phyloP scores from a whole-genome alignment of 1,284 basidiomycete genomes.

The Heterobasidion occidentale region DNA sequence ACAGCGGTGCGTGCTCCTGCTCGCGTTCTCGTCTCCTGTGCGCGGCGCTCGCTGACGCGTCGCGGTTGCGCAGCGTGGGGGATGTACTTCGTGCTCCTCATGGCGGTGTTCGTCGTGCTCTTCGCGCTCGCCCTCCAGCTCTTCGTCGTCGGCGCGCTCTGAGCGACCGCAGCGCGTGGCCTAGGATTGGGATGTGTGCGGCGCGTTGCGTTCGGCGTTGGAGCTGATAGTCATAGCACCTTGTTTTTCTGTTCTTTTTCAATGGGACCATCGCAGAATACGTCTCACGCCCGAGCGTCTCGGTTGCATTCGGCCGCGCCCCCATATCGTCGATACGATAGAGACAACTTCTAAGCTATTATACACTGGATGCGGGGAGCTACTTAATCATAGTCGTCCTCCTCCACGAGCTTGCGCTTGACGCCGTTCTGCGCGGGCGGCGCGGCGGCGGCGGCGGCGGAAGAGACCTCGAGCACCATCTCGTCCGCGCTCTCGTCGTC shows the following conservation, averaged over 20 bases:
- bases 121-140: constrained; percentile 27
- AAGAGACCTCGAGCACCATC: constrained; percentile 62
- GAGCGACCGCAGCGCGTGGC: neutral
- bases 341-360: too few relatives aligned
- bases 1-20: constrained; percentile 38
- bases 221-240: neutral
- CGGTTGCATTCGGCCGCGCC: too few relatives aligned
- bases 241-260: neutral
- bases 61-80: constrained; percentile 21
- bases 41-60: neutral
- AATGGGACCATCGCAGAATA: too few relatives aligned
- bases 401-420: constrained; percentile 74
- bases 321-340: too few relatives aligned
- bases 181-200: too few relatives aligned
- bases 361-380: neutral
- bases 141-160: constrained; percentile 12
- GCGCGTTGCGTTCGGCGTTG: too few relatives aligned
- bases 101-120: constrained; percentile 26
- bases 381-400: constrained; percentile 77
- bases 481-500: constrained; percentile 68
- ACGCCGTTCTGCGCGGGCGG: constrained; percentile 47
- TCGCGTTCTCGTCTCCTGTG: neutral
- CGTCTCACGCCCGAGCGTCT: too few relatives aligned
- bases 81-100: constrained; percentile 22
- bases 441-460: constrained; percentile 39